Evolutionary conservation across 805 yeast species (phyloP), one percentile per base, ranked within the genome.

Genomic region (Pichia exigua): DNA sequence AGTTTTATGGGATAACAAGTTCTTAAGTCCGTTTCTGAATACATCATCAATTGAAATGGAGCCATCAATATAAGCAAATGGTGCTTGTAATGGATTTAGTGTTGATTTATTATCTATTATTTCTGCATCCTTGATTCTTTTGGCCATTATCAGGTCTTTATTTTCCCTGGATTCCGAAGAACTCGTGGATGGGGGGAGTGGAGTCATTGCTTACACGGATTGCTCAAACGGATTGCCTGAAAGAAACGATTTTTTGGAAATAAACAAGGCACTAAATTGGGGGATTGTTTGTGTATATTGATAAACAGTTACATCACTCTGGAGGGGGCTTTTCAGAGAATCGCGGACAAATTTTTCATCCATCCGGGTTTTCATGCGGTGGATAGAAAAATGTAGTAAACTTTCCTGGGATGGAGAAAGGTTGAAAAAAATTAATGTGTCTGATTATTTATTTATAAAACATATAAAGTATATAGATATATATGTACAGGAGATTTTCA

Each of bases 21-120:
- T 21, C 30, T 47, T 44, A 8, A 51, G 2, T 3, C 27, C 40
- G 11, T 42, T 18, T 35, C 11, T 35, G 11, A 35, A 35, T 2
- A 35, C 39, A n/a, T 35, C 39, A n/a, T 35, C 39, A n/a, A 35
- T 35, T 5, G 39, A 35, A 35, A 39, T 15, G 13, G 54, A 47
- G 22, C 54, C 51, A 48, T 51, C 54, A 4, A 51, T 20, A 44
- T 44, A 51, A 1, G 50, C 47, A 35, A 51, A 51, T 4, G 54
- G 51, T 4, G 54, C 50, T 42, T 47, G 47, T 45, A 51, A 30
- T 12, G 54, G 54, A 42, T 52, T 52, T 15, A 52, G 30, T 10
- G 17, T 45, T 18, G 47, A 26, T 35, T 45, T 35, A n/a, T 52
- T 52, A 17, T 39, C 45, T 17, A 52, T 40, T 21, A 52, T 24